phyloP scores from a whole-genome alignment of 2,329 filamentous ascomycete genomes.

The Colletotrichum australisinense region DNA sequence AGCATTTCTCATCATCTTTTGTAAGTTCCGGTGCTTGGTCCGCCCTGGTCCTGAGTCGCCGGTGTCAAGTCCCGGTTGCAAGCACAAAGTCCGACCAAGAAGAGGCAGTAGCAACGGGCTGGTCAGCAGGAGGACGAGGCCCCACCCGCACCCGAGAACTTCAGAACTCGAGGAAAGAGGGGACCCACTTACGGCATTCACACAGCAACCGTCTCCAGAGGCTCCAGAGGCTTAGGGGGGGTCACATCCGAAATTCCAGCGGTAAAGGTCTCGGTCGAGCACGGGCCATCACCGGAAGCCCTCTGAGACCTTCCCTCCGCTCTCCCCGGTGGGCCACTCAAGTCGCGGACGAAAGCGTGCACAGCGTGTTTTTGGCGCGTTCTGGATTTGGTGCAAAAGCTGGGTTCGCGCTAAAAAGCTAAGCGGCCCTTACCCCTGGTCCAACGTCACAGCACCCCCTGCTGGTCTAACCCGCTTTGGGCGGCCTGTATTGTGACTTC shows the following conservation, averaged over 20 bases:
- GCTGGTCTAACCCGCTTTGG: constrained; percentile 7
- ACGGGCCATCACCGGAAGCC: constrained; percentile 9
- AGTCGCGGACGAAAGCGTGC: constrained; percentile 29
- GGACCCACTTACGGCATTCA: constrained; percentile 31
- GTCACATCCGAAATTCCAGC: background rate
- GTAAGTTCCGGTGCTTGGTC: constrained; percentile 22
- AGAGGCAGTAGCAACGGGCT: constrained; percentile 21
- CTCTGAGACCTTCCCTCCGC: background rate
- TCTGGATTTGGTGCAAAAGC: constrained; percentile 11
- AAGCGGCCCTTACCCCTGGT: constrained; percentile 15
- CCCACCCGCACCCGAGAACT: constrained; percentile 25
- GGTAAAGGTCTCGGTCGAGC: background rate
- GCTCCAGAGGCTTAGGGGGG: background rate
- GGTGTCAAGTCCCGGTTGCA: constrained; percentile 30
- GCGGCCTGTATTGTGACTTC: constrained; percentile 23
- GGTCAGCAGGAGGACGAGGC: constrained; percentile 10
- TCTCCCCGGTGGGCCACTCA: background rate
- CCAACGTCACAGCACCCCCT: constrained; percentile 24
- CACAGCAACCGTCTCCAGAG: constrained; percentile 23
- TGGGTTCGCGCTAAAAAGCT: constrained; percentile 22
- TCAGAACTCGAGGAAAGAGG: constrained; percentile 20
- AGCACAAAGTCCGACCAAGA: constrained; percentile 27
- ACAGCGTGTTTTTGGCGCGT: constrained; percentile 34
- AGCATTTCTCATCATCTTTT: constrained; percentile 24
- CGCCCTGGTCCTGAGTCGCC: constrained; percentile 29